Conservation (phyloP, 1,284 basidiomycete genomes). For the Coniferiporia sulphurascens region DNA sequence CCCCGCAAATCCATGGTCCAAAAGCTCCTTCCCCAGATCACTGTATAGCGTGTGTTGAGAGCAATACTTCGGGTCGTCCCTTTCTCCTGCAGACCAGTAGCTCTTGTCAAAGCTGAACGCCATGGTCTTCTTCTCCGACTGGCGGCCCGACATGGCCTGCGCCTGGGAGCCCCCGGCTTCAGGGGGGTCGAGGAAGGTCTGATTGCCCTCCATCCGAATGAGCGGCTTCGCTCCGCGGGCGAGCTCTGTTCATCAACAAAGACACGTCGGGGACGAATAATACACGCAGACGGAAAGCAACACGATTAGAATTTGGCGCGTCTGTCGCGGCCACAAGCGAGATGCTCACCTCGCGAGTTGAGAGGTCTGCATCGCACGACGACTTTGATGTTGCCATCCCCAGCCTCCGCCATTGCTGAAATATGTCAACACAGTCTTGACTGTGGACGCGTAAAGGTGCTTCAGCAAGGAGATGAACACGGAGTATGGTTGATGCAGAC, state of each 20-base stretch:
- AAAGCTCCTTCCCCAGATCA: constrained; percentile 89
- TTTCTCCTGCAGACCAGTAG: constrained; percentile 89
- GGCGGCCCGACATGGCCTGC: constrained; percentile 56
- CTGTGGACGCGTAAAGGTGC: not conserved
- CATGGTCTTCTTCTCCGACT: constrained; percentile 85
- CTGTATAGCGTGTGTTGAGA: constrained; percentile 93
- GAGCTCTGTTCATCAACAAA: constrained; percentile 56
- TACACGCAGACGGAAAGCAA: constrained; percentile 1
- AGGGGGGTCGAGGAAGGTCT: constrained; percentile 87
- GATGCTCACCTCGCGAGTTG: constrained; percentile 77
- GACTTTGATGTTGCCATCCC: constrained; percentile 91
- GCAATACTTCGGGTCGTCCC: constrained; percentile 85
- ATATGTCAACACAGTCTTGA: not conserved
- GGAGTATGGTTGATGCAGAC: not conserved
- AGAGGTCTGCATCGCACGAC: constrained; percentile 95
- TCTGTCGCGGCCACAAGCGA: not conserved
- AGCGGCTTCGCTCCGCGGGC: constrained; percentile 87
- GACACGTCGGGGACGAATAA: constrained; percentile 12
- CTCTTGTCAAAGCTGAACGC: constrained; percentile 92
- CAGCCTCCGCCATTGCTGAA: constrained; percentile 51
- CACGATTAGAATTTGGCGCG: constrained; percentile 1
- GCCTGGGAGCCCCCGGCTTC: constrained; percentile 65
- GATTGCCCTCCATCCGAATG: constrained; percentile 89
- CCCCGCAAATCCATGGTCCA: constrained; percentile 93
- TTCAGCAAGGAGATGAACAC: not conserved